Evolutionary conservation across 208 protist genomes (phyloP).

Genomic region (Trypanosoma lewisi): DNA sequence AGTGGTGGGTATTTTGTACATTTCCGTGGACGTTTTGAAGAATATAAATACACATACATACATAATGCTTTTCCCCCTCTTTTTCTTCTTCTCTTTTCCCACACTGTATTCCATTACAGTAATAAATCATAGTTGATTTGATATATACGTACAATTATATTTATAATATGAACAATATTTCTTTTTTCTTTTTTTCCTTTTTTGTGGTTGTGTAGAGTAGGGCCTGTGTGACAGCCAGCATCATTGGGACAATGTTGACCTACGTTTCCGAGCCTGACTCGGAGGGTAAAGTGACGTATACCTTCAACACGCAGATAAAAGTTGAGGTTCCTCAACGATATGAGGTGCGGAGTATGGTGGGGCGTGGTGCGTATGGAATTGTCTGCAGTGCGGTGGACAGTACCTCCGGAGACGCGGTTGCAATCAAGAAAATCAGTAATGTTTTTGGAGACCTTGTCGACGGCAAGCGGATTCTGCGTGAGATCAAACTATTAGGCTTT

Average conservation of each 20-base stretch:
- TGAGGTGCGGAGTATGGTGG: slow-evolving; percentile 70
- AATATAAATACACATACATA: no score
- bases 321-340: slow-evolving; percentile 75
- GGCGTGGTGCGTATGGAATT: slow-evolving; percentile 88
- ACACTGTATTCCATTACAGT: no score
- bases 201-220: no score
- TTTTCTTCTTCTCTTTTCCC: no score
- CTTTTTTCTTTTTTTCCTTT: not conserved
- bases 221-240: not conserved
- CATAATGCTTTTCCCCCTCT: no score
- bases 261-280: slow-evolving; percentile 58
- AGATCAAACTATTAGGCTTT: slow-evolving; percentile 73
- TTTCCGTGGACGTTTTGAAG: no score
- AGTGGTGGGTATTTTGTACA: no score
- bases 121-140: no score
- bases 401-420: slow-evolving; percentile 80
- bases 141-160: no score
- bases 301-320: slow-evolving; percentile 50
- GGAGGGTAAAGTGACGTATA: slow-evolving; percentile 71
- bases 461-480: slow-evolving; percentile 77
- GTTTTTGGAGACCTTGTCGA: slow-evolving; percentile 95
- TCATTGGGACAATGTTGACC: slow-evolving; percentile 70
- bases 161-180: no score
- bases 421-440: slow-evolving; percentile 98
- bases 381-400: slow-evolving; percentile 79